Evolutionary conservation across 176 grass and related monocot genomes (phyloP), one percentile per base, ranked within the genome.

Genomic region (Avena sativa): DNA sequence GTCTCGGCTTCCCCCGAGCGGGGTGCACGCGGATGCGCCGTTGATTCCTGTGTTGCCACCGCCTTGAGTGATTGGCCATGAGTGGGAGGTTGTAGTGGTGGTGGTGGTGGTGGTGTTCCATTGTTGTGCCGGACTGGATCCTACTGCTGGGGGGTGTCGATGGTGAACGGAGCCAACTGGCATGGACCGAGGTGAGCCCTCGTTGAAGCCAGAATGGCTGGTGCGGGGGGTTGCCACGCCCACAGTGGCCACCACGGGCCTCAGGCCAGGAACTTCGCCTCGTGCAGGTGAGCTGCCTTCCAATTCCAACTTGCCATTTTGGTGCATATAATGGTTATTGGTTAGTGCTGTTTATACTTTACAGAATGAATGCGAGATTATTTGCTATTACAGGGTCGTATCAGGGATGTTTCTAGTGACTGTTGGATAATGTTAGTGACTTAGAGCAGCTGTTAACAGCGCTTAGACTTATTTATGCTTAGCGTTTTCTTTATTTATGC

Each of bases 171-270:
- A 23, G 76, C 65, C 61, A 26, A 75, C 60, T 19, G 79, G 69
- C 75, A 94, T 94, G 93, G 90, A 94, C 71, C 85, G 66, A 78
- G 79, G 88, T 80, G 93, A 94, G 85, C 93, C 85, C 43, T 89
- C 88, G 71, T 83, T 94, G 67, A 89, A 92, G 76, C 93, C 93
- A 0, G 89, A 94, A 87, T 94, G 93, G 93, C 81, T 92, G 88
- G 76, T 87, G 74, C 73, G 85, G 60, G 88, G 78, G 62, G 25
- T 79, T 1, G 36, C 52, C 28, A 19, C 85, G 30, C 55, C 52
- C n/a, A 23, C 85, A 32, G 69, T 78, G 25, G 34, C 87, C 30
- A 67, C 59, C 48, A 62, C 66, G 2, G 25, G 60, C 3, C 58
- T 83, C 5, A 74, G 86, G 43, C 48, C 87, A 13, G 88, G 25